These are phyloP conservation scores for Crithidia mellificae DNA, from an alignment of 208 protist genomes.

Conservation along the genomic window DNA sequence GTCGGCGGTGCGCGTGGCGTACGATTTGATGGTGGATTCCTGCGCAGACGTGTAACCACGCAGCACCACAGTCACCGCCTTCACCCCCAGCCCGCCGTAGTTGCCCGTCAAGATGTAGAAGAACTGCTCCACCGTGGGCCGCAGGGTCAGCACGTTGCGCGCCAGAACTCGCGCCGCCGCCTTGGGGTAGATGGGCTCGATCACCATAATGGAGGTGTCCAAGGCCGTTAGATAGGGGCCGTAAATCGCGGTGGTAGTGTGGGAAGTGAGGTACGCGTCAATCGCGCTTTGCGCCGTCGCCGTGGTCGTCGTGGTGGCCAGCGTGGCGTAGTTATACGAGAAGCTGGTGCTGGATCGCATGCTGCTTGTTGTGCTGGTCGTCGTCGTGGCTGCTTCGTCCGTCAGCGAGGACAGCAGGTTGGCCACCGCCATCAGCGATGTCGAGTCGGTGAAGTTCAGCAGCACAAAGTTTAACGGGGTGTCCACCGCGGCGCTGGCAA, in stretches of 20 bases:
- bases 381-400: neutral
- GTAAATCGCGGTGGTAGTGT: neutral
- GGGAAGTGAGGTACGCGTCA: neutral
- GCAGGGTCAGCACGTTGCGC: conserved; percentile 24
- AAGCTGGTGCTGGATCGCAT: neutral
- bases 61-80: conserved; percentile 2
- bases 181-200: conserved; percentile 31
- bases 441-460: neutral
- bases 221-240: neutral
- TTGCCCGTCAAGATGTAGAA: conserved; percentile 36
- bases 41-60: conserved; percentile 7
- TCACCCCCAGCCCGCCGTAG: neutral
- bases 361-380: no score
- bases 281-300: neutral
- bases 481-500: neutral
- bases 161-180: conserved; percentile 5
- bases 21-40: neutral
- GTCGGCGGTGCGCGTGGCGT: conserved; percentile 3
- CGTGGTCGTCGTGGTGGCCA: neutral
- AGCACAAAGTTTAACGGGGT: conserved; percentile 9
- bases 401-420: neutral
- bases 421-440: neutral
- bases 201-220: conserved; percentile 15
- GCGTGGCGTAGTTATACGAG: neutral
- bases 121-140: conserved; percentile 57